Base-by-base conservation (phyloP, 148 eudicot species). In the Rhododendron ferrugineum region DNA sequence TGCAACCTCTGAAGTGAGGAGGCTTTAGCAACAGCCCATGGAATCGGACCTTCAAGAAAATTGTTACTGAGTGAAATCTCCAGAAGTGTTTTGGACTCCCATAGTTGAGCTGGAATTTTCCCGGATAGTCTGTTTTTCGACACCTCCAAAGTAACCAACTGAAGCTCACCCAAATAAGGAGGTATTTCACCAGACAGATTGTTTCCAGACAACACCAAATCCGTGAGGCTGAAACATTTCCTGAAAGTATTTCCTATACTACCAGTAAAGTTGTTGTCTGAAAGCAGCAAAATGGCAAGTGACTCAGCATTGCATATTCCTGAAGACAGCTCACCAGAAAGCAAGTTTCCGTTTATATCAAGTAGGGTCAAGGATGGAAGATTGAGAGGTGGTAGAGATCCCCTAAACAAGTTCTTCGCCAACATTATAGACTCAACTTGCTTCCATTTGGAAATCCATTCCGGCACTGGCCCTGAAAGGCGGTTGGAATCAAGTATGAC, bases 361-460 rank as follows among this genome's bases (percentile, higher is more conserved):
- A 97, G 87, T 50, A 50, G 79, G 78, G 83, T 83, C 52, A 95
- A 88, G 28, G 82, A 88, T 77, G 90, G 95, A 47, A 93, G 88
- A 88, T 92, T n/a, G 37, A 97, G 91, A 9, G 92, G 88, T 14
- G 98, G 95, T 37, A 95, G 79, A 84, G 94, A 82, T 70, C 98
- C 98, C 6, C 84, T 89, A 54, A 97, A 90, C 36, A 70, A 84
- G 62, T 95, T 95, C 87, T 90, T 89, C 10, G 96, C 85, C 84
- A 97, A 84, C 83, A 86, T 81, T 10, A 97, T 84, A 23, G 93
- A 86, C 78, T 81, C 89, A 36, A 91, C 94, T 42, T 85, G 90
- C 84, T 87, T 94, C 95, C 95, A 95, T 84, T 91, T 91, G 36
- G 97, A 95, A 66, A 96, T 88, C 98, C 98, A 95, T 18, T 82